A percentile compares a stretch with the other conserved stretches of the same genome.
Evolutionary conservation across 176 grass and related monocot species (phyloP).

Genomic region (Juncus inflexus): DNA sequence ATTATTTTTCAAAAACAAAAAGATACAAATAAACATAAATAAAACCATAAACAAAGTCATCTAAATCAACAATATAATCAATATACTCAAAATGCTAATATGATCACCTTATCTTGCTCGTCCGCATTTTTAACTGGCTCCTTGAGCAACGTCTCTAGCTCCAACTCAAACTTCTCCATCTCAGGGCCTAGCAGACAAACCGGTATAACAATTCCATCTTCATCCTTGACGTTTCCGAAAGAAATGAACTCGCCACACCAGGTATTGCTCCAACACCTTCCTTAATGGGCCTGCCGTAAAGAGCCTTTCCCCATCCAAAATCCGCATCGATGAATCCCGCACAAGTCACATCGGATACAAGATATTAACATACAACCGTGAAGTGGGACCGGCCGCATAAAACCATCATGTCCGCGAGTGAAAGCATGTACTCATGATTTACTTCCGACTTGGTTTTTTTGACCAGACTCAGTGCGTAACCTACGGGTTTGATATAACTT

Average conservation of each 20-base stretch:
- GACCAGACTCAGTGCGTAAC: conserved; percentile 56
- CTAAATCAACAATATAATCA: too few relatives aligned
- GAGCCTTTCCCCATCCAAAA: conserved; percentile 79
- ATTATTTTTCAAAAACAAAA: too few relatives aligned
- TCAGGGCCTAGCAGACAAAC: conserved; percentile 54
- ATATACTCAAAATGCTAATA: conserved; percentile 45
- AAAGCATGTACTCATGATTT: conserved; percentile 55
- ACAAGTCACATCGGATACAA: conserved; percentile 55
- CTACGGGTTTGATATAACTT: conserved; percentile 46
- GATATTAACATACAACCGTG: conserved; percentile 58
- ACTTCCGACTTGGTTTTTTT: conserved; percentile 56
- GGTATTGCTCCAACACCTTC: conserved; percentile 59
- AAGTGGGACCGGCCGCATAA: conserved; percentile 52
- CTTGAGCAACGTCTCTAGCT: conserved; percentile 43
- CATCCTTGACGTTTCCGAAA: conserved; percentile 49
- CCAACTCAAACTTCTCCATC: conserved; percentile 53
- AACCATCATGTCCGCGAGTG: conserved; percentile 62
- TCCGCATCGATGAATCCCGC: conserved; percentile 62
- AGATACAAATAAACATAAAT: too few relatives aligned
- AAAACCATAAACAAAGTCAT: too few relatives aligned
- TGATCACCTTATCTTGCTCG: conserved; percentile 22
- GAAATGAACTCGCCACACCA: conserved; percentile 58
- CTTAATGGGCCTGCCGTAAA: conserved; percentile 58
- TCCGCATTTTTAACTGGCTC: conserved; percentile 8
- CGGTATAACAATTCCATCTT: conserved; percentile 54